Evolutionary conservation across 306 rosid genomes (phyloP), one percentile per base, ranked within the genome.

Genomic region (Dryas drummondii): DNA sequence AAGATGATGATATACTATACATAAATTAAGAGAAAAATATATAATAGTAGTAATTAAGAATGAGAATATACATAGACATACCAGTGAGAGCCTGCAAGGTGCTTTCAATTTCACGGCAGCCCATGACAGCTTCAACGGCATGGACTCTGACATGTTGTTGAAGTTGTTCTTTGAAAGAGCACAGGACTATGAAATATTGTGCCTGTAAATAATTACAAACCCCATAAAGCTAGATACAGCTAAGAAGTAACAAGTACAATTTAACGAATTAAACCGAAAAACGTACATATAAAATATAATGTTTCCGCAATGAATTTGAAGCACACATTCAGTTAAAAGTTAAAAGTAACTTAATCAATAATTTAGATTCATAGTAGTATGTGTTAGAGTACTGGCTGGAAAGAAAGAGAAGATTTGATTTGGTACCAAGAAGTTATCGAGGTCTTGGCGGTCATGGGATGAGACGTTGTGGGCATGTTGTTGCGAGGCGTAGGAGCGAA

Each of bases 81-180:
- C 99, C 97, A 22, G 99, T 92, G 67, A 96, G 93, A 68, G 99
- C 92, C 74, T 96, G 99, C 69, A 96, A 88, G 76, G 92, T 86
- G 56, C 86, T 96, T 83, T 96, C 99, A 32, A 96, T 96, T 73
- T 96, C 99, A 74, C 99, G 99, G 96, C 99, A 96, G 17, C 92
- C 98, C 96, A 96, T 86, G 81, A 96, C 99, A 51, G 99, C 99
- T 81, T 96, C 99, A 19, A 96, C 98, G 50, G 99, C 99, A 76
- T 96, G 99, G 74, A 92, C 94, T 82, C 94, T 85, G 58, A 96
- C 97, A 89, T 96, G 99, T 50, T 96, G 96, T 57, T 92, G 99
- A 80, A 96, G 99, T 76, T 96, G 99, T 45, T 96, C 99, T 83
- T 96, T 96, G 84, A 92, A 96, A 51, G 80, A 82, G 73, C 96